A percentile compares a stretch with the other conserved stretches of the same genome.
Conservation (phyloP, 2,329 filamentous ascomycete species). For the Hypoxylon sp. region DNA sequence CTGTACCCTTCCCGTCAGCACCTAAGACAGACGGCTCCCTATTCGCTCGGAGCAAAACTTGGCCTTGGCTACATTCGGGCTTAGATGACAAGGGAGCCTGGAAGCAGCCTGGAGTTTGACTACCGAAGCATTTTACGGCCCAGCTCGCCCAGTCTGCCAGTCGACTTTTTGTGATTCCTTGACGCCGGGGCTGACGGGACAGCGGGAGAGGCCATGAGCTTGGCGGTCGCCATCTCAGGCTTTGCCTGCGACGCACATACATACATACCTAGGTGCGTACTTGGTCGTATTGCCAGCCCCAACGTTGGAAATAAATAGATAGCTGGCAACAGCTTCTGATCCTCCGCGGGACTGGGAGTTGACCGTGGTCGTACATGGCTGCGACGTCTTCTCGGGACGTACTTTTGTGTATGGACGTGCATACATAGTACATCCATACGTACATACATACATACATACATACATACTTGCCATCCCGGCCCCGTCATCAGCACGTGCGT, state of each 20-base stretch:
- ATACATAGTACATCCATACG: too few relatives aligned
- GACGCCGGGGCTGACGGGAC: background rate
- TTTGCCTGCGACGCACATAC: too few relatives aligned
- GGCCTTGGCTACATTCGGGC: background rate
- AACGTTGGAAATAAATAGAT: too few relatives aligned
- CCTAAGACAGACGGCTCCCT: background rate
- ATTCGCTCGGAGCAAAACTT: background rate
- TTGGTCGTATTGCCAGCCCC: background rate
- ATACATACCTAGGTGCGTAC: too few relatives aligned
- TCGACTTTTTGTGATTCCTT: too few relatives aligned
- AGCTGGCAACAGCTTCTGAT: too few relatives aligned
- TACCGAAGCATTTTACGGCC: background rate
- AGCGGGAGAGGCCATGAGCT: background rate
- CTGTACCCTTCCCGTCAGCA: conserved; percentile 23
- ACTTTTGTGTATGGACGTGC: conserved; percentile 17
- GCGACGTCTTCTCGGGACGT: conserved; percentile 7
- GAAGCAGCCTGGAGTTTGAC: background rate
- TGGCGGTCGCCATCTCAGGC: background rate
- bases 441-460: conserved; percentile 28
- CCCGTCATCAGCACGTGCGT: conserved; percentile 26
- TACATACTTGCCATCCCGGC: conserved; percentile 20
- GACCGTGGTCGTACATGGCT: background rate
- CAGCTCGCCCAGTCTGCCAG: too few relatives aligned
- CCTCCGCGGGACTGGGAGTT: background rate
- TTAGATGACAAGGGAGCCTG: background rate